phyloP scores from a whole-genome alignment of 441 rosid genomes.

The Breynia disticha region DNA sequence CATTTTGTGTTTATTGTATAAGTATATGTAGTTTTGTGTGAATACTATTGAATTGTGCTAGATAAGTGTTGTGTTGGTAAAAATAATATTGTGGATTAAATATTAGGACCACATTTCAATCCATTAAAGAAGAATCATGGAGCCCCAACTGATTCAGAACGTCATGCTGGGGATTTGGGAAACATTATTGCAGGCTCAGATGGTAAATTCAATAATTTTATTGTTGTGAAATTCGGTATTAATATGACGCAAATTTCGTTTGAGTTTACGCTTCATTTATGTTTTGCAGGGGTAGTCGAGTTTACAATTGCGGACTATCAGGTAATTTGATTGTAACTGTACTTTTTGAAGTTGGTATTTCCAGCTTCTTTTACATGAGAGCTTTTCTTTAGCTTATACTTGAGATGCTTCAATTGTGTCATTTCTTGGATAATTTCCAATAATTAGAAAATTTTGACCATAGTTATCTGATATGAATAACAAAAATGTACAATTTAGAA shows the following conservation, averaged over 20 bases:
- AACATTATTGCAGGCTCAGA: conserved; percentile 61
- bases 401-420: too few relatives aligned
- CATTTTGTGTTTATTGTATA: background rate
- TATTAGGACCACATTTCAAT: conserved; percentile 84
- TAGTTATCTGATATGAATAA: too few relatives aligned
- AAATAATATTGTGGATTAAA: background rate
- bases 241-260: conserved; percentile 2
- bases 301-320: conserved; percentile 61
- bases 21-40: background rate
- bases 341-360: too few relatives aligned
- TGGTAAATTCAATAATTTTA: conserved; percentile 35
- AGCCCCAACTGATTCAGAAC: conserved; percentile 63
- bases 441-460: too few relatives aligned
- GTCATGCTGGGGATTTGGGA: conserved; percentile 98
- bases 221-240: background rate
- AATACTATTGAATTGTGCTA: background rate
- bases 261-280: conserved; percentile 9
- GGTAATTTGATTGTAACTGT: conserved; percentile 20
- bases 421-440: too few relatives aligned
- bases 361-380: too few relatives aligned
- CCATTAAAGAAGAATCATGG: conserved; percentile 85
- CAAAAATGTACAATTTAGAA: too few relatives aligned
- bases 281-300: conserved; percentile 49
- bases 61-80: background rate
- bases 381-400: too few relatives aligned